Evolutionary conservation across 495 filamentous ascomycete genomes (phyloP).

Genomic region (Cladorrhinum samala): DNA sequence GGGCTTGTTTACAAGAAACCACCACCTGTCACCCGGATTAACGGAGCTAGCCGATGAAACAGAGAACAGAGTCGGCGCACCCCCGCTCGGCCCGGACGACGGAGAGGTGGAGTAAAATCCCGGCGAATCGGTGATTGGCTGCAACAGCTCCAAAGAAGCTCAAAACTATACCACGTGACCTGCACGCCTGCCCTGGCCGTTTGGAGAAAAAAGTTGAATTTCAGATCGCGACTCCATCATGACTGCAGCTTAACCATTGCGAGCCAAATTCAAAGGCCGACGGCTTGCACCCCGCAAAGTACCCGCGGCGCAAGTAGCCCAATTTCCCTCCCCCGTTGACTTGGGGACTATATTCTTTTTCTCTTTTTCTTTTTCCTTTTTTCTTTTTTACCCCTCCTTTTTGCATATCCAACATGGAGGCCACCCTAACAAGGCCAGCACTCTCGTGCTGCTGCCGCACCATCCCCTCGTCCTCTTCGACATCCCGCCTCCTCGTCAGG

Average conservation of each 20-base stretch:
- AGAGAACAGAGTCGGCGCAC: neutral
- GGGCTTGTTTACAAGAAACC: neutral
- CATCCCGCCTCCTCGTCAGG: conserved; percentile 32
- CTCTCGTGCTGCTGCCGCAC: conserved; percentile 19
- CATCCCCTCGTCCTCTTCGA: conserved; percentile 18
- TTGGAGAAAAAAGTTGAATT: conserved; percentile 17
- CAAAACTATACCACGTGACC: conserved; percentile 12
- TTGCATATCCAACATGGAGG: conserved; percentile 13
- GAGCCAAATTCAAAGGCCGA: too few species aligned
- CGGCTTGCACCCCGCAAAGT: conserved; percentile 1
- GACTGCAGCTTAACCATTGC: conserved; percentile 5
- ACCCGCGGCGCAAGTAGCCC: neutral
- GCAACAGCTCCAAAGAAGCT: neutral
- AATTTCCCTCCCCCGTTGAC: neutral
- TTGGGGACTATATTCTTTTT: too few species aligned
- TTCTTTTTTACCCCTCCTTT: conserved; percentile 2
- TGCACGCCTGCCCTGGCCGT: too few species aligned
- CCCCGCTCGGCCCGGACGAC: conserved; percentile 1
- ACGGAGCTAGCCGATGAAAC: neutral
- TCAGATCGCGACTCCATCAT: conserved; percentile 10
- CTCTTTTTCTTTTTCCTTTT: neutral
- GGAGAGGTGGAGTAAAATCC: conserved; percentile 1
- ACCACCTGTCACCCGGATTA: neutral
- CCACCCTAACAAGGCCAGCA: conserved; percentile 8
- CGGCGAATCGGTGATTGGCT: conserved; percentile 7